phyloP scores from a whole-genome alignment of 345 rosid species.

The Gossypium australe region DNA sequence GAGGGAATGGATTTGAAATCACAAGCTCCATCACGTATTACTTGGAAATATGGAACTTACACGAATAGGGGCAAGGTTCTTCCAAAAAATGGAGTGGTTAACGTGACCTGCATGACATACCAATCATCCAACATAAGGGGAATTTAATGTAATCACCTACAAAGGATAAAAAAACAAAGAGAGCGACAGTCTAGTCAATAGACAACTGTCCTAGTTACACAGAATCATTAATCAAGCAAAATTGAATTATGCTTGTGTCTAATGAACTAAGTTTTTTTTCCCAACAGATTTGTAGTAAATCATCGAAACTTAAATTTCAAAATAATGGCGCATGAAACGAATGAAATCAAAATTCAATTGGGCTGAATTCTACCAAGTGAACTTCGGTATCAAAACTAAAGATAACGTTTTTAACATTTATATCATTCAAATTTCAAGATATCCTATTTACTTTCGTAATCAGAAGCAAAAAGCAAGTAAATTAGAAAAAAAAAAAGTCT shows the following conservation, averaged over 20 bases:
- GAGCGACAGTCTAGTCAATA: no score
- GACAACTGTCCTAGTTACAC: neutral
- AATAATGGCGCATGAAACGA: neutral
- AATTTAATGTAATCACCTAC: neutral
- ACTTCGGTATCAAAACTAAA: neutral
- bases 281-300: neutral
- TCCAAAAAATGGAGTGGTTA: slow-evolving; percentile 93
- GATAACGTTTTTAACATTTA: neutral
- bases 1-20: neutral
- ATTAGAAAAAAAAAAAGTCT: neutral
- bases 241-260: neutral
- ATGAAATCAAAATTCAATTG: neutral
- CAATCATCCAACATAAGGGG: neutral
- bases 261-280: neutral
- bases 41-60: slow-evolving; percentile 37
- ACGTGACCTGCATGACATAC: slow-evolving; percentile 57
- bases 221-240: neutral
- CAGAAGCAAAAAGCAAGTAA: neutral
- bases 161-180: neutral
- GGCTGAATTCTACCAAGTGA: neutral
- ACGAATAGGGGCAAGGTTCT: slow-evolving; percentile 61
- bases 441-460: neutral
- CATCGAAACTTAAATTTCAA: neutral
- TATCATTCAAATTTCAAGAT: neutral
- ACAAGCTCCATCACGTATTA: neutral